Evolutionary conservation across 2,329 filamentous ascomycete species (phyloP), one percentile per base, ranked within the genome.

Genomic region (Arachnomyces sp.): DNA sequence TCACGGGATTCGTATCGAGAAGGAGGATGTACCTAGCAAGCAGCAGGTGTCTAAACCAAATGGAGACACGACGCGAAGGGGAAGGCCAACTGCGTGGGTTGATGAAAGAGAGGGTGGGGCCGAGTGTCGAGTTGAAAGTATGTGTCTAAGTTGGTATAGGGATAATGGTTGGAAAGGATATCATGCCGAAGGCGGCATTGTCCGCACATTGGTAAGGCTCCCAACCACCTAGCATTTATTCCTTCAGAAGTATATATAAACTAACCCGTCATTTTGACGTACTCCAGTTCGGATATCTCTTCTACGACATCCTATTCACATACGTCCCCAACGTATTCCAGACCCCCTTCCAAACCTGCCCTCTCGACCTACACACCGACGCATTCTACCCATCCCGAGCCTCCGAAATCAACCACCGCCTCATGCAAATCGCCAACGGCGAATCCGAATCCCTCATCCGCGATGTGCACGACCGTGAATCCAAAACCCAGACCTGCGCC

Each of bases 241-340:
- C 12, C 3, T 36, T 11, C n/a, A 36, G 18, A 9, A 13, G 5
- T 25, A 28, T 5, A 28, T 17, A 12, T 1, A 14, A n/a, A 35
- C 36, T 7, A n/a, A 17, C 14, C 13, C 13, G 18, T 34, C 8
- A 18, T 17, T 13, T 15, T 39, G 1, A 34, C 17, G 32, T 37
- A 12, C 7, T 30, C 2, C 25, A 64, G 17, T 89, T 89, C 62
- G 84, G 81, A 11, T 90, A 92, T 56, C 77, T 98, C 13, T 95
- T 96, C 68, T 92, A 82, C 68, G 90, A 98, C 61, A 77, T 96
- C 16, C 69, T 98, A 5, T 96, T 96, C 64, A 72, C 87, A 17
- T 95, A 94, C 61, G 77, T 96, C 4, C 90, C 92, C 17, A 95
- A 96, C 52, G 90, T 98, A 40, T 98, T 98, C 62, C 90, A 96